A percentile compares a stretch with the other conserved stretches of the same genome.
Evolutionary conservation across 2,329 filamentous ascomycete species (phyloP).

Genomic region (Colletotrichum navitas): DNA sequence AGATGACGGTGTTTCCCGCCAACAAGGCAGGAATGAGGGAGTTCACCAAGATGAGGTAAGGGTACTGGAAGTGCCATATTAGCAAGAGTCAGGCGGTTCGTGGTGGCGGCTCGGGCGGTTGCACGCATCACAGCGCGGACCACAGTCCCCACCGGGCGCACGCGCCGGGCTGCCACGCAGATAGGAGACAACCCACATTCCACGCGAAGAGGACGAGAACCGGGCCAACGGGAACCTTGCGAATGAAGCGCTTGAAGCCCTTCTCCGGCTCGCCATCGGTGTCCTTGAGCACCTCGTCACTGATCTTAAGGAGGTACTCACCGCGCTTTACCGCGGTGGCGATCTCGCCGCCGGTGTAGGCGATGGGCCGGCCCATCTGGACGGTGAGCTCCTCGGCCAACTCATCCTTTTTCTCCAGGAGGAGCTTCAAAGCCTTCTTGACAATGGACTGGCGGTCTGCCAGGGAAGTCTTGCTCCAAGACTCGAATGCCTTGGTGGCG

Average conservation of each 20-base stretch:
- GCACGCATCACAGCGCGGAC: constrained; percentile 12
- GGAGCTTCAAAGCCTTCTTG: constrained; percentile 79
- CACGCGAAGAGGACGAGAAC: constrained; percentile 93
- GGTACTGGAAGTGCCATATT: constrained; percentile 72
- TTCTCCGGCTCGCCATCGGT: constrained; percentile 86
- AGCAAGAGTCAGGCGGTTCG: constrained; percentile 14
- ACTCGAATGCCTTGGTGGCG: constrained; percentile 80
- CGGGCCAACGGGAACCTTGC: constrained; percentile 88
- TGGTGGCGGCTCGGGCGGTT: constrained; percentile 2
- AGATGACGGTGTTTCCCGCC: constrained; percentile 88
- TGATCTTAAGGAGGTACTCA: constrained; percentile 88
- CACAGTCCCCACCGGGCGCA: neutral
- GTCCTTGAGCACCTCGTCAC: constrained; percentile 81
- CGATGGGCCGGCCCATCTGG: constrained; percentile 95
- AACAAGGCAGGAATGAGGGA: constrained; percentile 92
- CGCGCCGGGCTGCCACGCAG: constrained; percentile 2
- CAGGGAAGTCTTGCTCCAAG: constrained; percentile 81
- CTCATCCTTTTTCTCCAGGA: constrained; percentile 80
- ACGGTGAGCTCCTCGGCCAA: constrained; percentile 88
- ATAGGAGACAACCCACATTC: constrained; percentile 76
- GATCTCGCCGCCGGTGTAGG: constrained; percentile 87
- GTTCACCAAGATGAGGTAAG: constrained; percentile 93
- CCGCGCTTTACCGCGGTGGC: constrained; percentile 86
- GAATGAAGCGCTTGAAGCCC: constrained; percentile 91
- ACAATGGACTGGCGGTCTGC: constrained; percentile 84